A percentile compares a stretch with the other conserved stretches of the same genome.
These are phyloP conservation scores for Fusarium sp. DNA, from an alignment of 2,329 filamentous ascomycete genomes.

Conservation along the genomic window DNA sequence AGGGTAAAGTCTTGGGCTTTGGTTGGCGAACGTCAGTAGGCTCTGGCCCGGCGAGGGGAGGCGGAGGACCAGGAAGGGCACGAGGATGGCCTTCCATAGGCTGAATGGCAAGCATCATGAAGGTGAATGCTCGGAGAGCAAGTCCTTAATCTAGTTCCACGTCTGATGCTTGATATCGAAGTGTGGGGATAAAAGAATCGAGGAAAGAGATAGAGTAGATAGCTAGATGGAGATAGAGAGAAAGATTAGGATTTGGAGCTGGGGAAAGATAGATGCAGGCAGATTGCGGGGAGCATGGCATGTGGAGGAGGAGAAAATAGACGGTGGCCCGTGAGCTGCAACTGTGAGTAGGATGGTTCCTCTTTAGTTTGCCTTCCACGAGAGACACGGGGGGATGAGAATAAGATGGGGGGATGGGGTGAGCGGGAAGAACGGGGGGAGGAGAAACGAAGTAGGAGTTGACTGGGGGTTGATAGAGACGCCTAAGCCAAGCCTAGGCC, in stretches of 20 bases:
- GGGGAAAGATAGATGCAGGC: conserved; percentile 44
- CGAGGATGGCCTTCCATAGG: conserved; percentile 62
- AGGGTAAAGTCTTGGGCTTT: conserved; percentile 72
- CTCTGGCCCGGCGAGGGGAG: conserved; percentile 55
- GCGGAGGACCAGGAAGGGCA: conserved; percentile 44
- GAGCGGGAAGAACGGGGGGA: conserved; percentile 7
- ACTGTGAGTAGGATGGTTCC: conserved; percentile 26
- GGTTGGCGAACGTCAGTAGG: conserved; percentile 66
- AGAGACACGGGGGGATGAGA: conserved; percentile 10
- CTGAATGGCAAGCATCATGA: conserved; percentile 65
- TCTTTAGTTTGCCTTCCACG: conserved; percentile 21
- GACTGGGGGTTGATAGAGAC: conserved; percentile 13
- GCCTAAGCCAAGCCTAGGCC: conserved; percentile 22
- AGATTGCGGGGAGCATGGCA: conserved; percentile 47
- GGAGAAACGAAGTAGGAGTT: conserved; percentile 20
- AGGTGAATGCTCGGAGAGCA: conserved; percentile 32
- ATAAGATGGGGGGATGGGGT: conserved; percentile 2
- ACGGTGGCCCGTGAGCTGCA: conserved; percentile 44
- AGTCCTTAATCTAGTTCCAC: conserved; percentile 23
- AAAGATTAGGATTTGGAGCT: conserved; percentile 44
- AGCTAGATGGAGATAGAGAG: conserved; percentile 38
- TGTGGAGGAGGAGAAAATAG: conserved; percentile 46
- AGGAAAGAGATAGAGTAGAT: conserved; percentile 26
- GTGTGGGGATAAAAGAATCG: conserved; percentile 39
- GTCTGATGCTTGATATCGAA: conserved; percentile 19